These are phyloP conservation scores for Vitis hybrid DNA, from an alignment of 177 flowering plant genomes.

Conservation along the genomic window DNA sequence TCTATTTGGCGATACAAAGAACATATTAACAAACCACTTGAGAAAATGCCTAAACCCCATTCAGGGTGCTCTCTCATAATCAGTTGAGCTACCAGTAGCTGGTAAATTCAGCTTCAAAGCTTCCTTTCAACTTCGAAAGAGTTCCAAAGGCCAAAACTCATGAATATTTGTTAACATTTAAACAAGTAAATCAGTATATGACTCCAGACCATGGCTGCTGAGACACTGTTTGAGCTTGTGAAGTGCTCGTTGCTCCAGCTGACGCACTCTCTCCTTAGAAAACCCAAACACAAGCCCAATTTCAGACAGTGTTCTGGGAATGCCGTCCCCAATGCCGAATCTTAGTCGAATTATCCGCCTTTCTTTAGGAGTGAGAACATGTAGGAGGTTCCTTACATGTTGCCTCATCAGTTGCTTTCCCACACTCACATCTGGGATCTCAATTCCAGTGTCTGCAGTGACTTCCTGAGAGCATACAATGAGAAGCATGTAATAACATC, in stretches of 20 bases:
- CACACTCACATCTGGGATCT: conserved; percentile 54
- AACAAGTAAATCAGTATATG: conserved; percentile 60
- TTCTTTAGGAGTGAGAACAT: conserved; percentile 61
- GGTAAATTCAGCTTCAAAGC: no score
- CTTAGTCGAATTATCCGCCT: conserved; percentile 61
- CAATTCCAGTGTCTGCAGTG: conserved; percentile 66
- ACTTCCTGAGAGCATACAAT: conserved; percentile 54
- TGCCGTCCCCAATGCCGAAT: conserved; percentile 64
- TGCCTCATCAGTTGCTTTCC: conserved; percentile 75
- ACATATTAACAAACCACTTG: no score
- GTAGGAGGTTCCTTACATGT: conserved; percentile 64
- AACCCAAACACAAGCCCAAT: conserved; percentile 60
- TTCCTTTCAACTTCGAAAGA: no score
- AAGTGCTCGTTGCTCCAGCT: conserved; percentile 72
- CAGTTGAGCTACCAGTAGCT: no score
- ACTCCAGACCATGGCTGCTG: conserved; percentile 53
- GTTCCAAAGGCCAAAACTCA: neutral
- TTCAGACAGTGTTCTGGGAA: conserved; percentile 49
- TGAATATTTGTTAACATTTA: conserved; percentile 15
- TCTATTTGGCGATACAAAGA: no score
- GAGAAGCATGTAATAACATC: neutral
- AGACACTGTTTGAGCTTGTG: conserved; percentile 64
- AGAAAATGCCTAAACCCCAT: no score
- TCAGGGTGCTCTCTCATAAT: no score
- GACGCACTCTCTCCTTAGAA: conserved; percentile 81